Conservation (phyloP, 1,139 yeast species). For the Blastobotrys buckinghamii region DNA sequence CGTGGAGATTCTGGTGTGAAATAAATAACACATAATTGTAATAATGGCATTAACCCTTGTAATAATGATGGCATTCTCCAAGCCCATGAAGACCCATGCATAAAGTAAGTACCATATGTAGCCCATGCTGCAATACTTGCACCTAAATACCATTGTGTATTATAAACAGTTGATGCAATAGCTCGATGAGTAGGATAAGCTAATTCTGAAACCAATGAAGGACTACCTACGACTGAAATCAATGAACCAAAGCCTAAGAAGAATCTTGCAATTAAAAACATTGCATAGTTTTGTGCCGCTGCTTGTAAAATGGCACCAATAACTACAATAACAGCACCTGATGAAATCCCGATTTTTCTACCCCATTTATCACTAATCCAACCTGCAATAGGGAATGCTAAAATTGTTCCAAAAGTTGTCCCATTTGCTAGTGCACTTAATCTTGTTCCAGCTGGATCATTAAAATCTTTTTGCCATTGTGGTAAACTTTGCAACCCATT, state of each 20-base stretch:
- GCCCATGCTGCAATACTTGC: constrained; percentile 52
- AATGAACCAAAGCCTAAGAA: constrained; percentile 26
- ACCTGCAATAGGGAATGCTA: constrained; percentile 10
- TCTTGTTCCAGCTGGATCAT: constrained; percentile 5
- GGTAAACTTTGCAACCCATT: constrained; percentile 12
- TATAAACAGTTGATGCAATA: constrained; percentile 42
- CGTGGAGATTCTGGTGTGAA: constrained; percentile 62
- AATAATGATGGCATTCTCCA: constrained; percentile 43
- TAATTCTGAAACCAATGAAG: constrained; percentile 38
- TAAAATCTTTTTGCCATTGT: constrained; percentile 9
- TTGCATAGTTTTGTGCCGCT: constrained; percentile 7
- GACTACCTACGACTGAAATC: constrained; percentile 38
- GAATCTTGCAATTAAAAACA: constrained; percentile 10
- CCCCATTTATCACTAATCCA: constrained; percentile 11
- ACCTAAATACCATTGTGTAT: constrained; percentile 50
- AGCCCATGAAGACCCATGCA: constrained; percentile 30
- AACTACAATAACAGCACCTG: constrained; percentile 8
- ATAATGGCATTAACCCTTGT: constrained; percentile 38
- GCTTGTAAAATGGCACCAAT: constrained; percentile 13
- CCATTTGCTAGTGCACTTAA: constrained; percentile 18
- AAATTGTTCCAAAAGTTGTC: constrained; percentile 10
- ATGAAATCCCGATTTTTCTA: constrained; percentile 6
- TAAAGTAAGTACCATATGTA: constrained; percentile 40
- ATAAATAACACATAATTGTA: constrained; percentile 27
- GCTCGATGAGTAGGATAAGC: constrained; percentile 42